These are phyloP conservation scores for Ustilago xerochloae DNA, from an alignment of 1,284 basidiomycete species.

Conservation along the genomic window DNA sequence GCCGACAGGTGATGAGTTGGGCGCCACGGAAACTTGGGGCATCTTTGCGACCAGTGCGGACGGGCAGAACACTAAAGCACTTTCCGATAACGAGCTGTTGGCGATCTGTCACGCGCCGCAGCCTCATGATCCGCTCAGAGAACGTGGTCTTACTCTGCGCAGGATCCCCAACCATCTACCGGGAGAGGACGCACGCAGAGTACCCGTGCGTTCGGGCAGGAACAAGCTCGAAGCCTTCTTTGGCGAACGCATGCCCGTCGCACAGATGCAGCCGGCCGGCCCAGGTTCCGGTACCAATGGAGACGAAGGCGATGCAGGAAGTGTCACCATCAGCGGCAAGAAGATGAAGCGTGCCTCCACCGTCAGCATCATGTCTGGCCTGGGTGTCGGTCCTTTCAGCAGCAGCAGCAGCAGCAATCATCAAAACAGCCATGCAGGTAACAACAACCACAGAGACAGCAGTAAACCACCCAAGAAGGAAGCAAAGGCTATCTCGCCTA, in stretches of 20 bases:
- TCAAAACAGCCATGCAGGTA: conserved; percentile 1
- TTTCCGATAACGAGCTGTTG: conserved; percentile 75
- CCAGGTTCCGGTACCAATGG: conserved; percentile 63
- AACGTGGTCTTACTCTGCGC: conserved; percentile 80
- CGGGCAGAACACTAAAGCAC: conserved; percentile 58
- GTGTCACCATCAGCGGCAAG: conserved; percentile 70
- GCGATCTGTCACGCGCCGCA: conserved; percentile 85
- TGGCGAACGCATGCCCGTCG: conserved; percentile 71
- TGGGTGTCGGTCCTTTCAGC: conserved; percentile 70
- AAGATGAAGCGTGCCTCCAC: conserved; percentile 91
- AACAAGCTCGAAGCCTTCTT: conserved; percentile 74
- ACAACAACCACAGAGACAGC: not conserved
- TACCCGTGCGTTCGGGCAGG: conserved; percentile 32
- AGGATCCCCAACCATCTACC: conserved; percentile 51
- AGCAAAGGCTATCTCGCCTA: conserved; percentile 15
- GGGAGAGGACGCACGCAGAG: conserved; percentile 39
- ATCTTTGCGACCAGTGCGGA: conserved; percentile 60
- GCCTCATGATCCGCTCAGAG: conserved; percentile 79
- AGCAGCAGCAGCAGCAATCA: conserved; percentile 13
- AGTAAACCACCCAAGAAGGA: conserved; percentile 26
- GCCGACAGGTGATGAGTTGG: conserved; percentile 43
- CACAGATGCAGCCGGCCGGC: conserved; percentile 53
- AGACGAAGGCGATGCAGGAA: conserved; percentile 47
- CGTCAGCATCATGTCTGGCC: conserved; percentile 90
- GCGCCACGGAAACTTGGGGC: conserved; percentile 55